Evolutionary conservation across 306 rosid genomes (phyloP).

Genomic region (Rosa multiflora): DNA sequence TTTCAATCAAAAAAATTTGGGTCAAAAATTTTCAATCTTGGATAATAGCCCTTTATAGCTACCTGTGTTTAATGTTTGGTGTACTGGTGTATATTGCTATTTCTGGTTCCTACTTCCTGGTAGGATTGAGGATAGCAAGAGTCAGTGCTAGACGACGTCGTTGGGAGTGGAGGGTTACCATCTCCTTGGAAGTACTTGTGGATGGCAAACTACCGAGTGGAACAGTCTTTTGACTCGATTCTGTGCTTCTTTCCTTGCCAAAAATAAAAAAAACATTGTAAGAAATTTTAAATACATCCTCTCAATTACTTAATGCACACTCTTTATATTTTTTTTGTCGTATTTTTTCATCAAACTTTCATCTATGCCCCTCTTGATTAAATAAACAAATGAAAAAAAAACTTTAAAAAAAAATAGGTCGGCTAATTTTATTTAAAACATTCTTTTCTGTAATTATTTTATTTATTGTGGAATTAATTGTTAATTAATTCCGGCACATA

Average conservation of each 20-base stretch:
- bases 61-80: background rate
- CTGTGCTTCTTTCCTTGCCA: background rate
- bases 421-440: too few relatives aligned
- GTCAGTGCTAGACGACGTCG: background rate
- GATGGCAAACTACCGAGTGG: background rate
- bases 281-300: too few relatives aligned
- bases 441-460: too few relatives aligned
- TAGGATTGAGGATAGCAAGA: background rate
- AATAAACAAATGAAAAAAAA: too few relatives aligned
- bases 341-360: too few relatives aligned
- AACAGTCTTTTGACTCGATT: background rate
- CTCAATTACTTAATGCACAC: too few relatives aligned
- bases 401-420: too few relatives aligned
- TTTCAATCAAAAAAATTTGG: background rate
- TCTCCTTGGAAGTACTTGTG: background rate
- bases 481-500: too few relatives aligned
- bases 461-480: too few relatives aligned
- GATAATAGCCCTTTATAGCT: background rate
- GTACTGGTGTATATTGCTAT: background rate
- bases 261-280: background rate
- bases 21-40: background rate
- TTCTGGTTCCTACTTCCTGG: background rate
- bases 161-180: background rate
- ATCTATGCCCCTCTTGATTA: too few relatives aligned
- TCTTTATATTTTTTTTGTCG: too few relatives aligned